Base-by-base conservation (phyloP, 2,329 filamentous ascomycete species). In the Botryosphaeria dothidea region DNA sequence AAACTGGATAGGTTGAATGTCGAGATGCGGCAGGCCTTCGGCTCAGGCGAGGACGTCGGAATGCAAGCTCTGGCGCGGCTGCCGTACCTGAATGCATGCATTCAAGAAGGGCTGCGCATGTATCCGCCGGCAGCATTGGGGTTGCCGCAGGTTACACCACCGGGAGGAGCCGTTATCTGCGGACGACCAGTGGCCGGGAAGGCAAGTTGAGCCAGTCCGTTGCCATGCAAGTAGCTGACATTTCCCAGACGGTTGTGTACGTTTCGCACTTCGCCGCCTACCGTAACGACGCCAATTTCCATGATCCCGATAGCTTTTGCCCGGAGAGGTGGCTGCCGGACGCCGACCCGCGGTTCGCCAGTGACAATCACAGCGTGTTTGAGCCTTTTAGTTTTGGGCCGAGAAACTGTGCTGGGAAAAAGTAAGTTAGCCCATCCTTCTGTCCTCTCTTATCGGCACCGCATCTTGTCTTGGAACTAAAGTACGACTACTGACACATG, bases 351-450 rank as follows among this genome's bases (percentile, higher is more conserved):
- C 17, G 64, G 4, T 78, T 70, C n/a, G 69, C 67, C 0, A 66
- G 69, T 19, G 75, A 77, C 41, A 69, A 76, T 25, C 74, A 71
- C 43, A 70, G 69, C 5, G 79, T 71, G 19, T 65, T 81, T 11
- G 76, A 82, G 27, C 72, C 81, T 0, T 84, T 84, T 68, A 78
- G 75, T 1, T 71, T 77, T 36, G 82, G 82, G 0, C 73, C 79
- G 0, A 71, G 81, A 25, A 73, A 77, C 48, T 78, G 76, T 56
- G 29, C 78, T 27, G 75, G 75, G 3, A 77, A 75, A 67, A 76
- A 77, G 31, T 76, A 68, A 67, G 74, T 71, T 21, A 9, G 11
- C 38, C 19, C 29, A 23, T 58, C 67, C 58, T 57, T 23, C 46
- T n/a, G n/a, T n/a, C n/a, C n/a, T n/a, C n/a, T n/a, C n/a, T n/a